Conservation (phyloP, 805 yeast species). For the Yamadazyma tumulicola region DNA sequence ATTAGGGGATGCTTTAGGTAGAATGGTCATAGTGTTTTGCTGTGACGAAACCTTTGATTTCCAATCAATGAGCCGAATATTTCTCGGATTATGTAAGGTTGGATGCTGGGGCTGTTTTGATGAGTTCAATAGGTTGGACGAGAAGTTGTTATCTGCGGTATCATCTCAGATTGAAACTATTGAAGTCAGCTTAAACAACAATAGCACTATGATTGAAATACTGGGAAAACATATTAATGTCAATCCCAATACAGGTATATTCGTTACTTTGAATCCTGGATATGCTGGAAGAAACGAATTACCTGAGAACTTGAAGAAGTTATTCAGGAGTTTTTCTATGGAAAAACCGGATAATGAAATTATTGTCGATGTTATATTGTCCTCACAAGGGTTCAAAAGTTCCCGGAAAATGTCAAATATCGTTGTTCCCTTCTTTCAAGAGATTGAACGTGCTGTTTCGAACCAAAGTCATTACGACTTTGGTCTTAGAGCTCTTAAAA, state of each 20-base stretch:
- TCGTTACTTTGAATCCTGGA: constrained; percentile 88
- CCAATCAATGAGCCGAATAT: constrained; percentile 70
- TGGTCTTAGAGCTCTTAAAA: constrained; percentile 79
- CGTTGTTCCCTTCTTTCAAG: constrained; percentile 53
- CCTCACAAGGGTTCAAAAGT: constrained; percentile 63
- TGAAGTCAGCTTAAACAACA: constrained; percentile 47
- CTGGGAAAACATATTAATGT: constrained; percentile 40
- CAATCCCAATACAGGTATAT: constrained; percentile 59
- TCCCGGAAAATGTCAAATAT: constrained; percentile 43
- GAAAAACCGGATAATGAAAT: constrained; percentile 61
- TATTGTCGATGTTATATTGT: constrained; percentile 70
- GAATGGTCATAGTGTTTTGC: constrained; percentile 79
- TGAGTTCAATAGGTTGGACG: constrained; percentile 81
- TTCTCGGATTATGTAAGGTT: constrained; percentile 73
- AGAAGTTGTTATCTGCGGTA: constrained; percentile 73
- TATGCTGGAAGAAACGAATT: constrained; percentile 78
- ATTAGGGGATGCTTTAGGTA: constrained; percentile 73
- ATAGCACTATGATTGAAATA: constrained; percentile 30
- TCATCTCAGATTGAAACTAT: constrained; percentile 76
- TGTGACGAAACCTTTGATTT: constrained; percentile 90
- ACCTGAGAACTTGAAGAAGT: constrained; percentile 81
- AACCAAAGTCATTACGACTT: constrained; percentile 81
- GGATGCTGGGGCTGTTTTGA: constrained; percentile 98
- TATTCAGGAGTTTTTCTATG: constrained; percentile 76
- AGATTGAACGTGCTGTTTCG: constrained; percentile 41